phyloP scores from a whole-genome alignment of 495 filamentous ascomycete genomes.

The Melanomma pulvis-pyrius region DNA sequence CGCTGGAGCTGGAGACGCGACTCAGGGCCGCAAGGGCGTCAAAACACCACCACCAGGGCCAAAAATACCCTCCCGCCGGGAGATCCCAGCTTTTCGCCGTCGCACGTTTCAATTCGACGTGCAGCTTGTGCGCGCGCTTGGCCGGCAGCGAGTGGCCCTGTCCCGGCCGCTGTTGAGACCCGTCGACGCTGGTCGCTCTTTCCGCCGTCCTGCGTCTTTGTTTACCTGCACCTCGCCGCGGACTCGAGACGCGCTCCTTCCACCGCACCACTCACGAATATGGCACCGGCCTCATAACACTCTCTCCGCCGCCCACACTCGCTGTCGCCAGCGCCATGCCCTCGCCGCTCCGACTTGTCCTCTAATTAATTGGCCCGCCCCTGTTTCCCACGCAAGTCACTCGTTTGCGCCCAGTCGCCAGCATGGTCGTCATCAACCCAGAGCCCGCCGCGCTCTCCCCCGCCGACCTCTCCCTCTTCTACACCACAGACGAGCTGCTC shows the following conservation, averaged over 20 bases:
- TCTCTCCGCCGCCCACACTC: conserved; percentile 6
- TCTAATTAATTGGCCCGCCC: conserved; percentile 3
- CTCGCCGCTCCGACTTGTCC: not conserved
- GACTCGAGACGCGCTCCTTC: conserved; percentile 19
- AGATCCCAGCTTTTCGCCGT: conserved; percentile 4
- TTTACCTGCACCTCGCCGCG: conserved; percentile 26
- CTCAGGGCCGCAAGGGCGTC: conserved; percentile 2
- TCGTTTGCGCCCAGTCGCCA: conserved; percentile 36
- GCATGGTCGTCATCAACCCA: conserved; percentile 69
- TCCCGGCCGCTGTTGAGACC: conserved; percentile 12
- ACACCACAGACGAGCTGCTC: conserved; percentile 75
- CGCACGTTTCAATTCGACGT: conserved; percentile 21
- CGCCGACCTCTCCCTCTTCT: conserved; percentile 78
- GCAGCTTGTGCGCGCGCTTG: conserved; percentile 21
- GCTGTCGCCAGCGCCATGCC: conserved; percentile 13
- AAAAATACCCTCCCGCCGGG: not conserved
- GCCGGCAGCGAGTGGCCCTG: conserved; percentile 9
- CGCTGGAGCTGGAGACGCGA: not conserved
- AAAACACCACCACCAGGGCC: not conserved
- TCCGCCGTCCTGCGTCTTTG: conserved; percentile 1
- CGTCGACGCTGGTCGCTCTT: not conserved
- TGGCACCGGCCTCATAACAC: not conserved
- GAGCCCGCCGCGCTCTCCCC: conserved; percentile 66
- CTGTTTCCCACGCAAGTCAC: conserved; percentile 12
- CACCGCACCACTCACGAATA: not conserved